Conservation (phyloP, 176 grass and related monocot species). For the Areca catechu region DNA sequence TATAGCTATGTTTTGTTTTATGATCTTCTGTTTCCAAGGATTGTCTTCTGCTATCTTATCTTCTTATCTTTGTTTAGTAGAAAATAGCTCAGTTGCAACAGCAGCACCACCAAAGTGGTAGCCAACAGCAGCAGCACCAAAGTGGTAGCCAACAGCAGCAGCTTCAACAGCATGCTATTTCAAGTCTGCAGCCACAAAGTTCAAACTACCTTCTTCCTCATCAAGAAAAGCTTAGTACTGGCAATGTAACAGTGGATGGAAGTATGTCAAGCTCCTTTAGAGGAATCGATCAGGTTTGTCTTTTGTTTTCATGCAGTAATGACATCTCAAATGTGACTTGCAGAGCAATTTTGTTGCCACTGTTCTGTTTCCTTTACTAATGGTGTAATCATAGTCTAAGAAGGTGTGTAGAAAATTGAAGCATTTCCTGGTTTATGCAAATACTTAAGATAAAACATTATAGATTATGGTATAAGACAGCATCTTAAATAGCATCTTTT, state of each 20-base stretch:
- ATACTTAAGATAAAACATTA: too few species aligned
- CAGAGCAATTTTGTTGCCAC: not conserved
- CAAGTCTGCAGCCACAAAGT: conserved; percentile 57
- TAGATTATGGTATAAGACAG: too few species aligned
- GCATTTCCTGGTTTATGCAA: too few species aligned
- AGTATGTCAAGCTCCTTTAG: conserved; percentile 42
- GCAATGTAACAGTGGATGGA: conserved; percentile 53
- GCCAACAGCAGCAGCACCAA: conserved; percentile 40
- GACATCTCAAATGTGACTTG: too few species aligned
- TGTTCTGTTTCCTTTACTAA: not conserved
- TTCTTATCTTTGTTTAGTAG: conserved; percentile 58
- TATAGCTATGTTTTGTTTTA: too few species aligned
- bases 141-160: conserved; percentile 48
- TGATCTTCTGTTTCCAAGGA: too few species aligned
- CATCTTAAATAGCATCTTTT: too few species aligned
- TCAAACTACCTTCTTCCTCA: conserved; percentile 48
- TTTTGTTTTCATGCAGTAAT: not conserved
- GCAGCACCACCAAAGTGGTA: conserved; percentile 35
- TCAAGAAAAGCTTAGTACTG: conserved; percentile 52
- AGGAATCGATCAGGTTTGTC: conserved; percentile 47
- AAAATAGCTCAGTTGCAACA: conserved; percentile 62
- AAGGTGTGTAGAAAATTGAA: too few species aligned
- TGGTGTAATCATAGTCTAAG: too few species aligned
- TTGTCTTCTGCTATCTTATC: conserved; percentile 25
- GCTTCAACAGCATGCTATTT: conserved; percentile 55